Conservation (phyloP, 73 alveolate genomes). For the Blepharisma japonicum region DNA sequence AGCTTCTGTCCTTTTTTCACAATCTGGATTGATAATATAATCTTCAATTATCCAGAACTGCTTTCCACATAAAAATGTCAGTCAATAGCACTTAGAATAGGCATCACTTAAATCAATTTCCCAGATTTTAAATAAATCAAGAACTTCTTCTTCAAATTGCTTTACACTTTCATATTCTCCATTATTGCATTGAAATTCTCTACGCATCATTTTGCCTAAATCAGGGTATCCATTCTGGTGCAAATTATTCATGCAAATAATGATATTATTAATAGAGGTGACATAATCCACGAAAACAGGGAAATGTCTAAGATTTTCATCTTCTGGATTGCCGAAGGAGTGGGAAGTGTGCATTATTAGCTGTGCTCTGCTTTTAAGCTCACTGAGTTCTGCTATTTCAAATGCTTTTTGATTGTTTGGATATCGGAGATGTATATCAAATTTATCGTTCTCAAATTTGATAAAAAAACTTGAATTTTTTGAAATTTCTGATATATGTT, state of each 20-base stretch:
- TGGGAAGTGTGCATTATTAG: too few species aligned
- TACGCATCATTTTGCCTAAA: neutral
- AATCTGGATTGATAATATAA: neutral
- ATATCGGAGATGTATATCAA: too few species aligned
- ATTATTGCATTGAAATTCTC: neutral
- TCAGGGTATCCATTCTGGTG: neutral
- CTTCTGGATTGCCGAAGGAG: neutral
- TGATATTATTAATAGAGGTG: neutral
- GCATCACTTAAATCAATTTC: neutral
- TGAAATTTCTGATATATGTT: neutral
- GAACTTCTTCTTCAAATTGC: neutral
- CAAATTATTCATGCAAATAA: neutral
- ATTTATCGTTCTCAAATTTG: neutral
- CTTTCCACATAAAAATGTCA: neutral
- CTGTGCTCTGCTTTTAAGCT: too few species aligned
- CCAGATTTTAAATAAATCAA: neutral
- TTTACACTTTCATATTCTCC: neutral
- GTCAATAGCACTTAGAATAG: neutral
- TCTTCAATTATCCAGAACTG: constrained; percentile 19
- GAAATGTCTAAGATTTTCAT: neutral
- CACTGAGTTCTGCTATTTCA: neutral
- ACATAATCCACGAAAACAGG: neutral
- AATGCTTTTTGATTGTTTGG: neutral
- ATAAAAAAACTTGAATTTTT: neutral
- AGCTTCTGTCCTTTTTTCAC: neutral